Percentiles rank a stretch among this genome's conserved stretches.
These are phyloP conservation scores for Paraphoma chrysanthemicola DNA, from an alignment of 2,329 filamentous ascomycete species.

Conservation along the genomic window DNA sequence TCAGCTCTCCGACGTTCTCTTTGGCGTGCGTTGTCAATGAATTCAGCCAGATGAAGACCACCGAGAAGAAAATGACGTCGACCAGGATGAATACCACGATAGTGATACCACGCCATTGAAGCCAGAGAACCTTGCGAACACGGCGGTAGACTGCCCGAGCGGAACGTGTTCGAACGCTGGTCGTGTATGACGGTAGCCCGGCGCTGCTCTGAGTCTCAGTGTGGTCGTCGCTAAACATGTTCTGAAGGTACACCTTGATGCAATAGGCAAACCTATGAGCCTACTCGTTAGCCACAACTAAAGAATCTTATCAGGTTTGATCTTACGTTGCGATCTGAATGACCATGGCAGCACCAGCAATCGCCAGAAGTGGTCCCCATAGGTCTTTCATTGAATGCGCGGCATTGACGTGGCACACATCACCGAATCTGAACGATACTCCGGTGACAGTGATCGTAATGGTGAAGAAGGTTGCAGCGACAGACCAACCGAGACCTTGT, in stretches of 20 bases:
- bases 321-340: slow-evolving; percentile 84
- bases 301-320: background rate
- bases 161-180: slow-evolving; percentile 79
- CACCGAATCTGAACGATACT: slow-evolving; percentile 91
- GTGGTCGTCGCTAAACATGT: slow-evolving; percentile 74
- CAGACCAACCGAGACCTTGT: slow-evolving; percentile 80
- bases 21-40: slow-evolving; percentile 63
- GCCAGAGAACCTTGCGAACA: slow-evolving; percentile 81
- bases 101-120: slow-evolving; percentile 93
- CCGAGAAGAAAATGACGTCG: slow-evolving; percentile 92
- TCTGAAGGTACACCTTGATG: slow-evolving; percentile 90
- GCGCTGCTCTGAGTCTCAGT: slow-evolving; percentile 70
- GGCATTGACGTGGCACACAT: slow-evolving; percentile 94
- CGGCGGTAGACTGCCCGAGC: slow-evolving; percentile 88
- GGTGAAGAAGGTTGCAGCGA: slow-evolving; percentile 77
- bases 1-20: slow-evolving; percentile 62
- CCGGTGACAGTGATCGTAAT: slow-evolving; percentile 84
- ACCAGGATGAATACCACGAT: slow-evolving; percentile 89
- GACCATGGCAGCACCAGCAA: slow-evolving; percentile 77
- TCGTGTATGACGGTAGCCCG: slow-evolving; percentile 70
- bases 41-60: slow-evolving; percentile 87
- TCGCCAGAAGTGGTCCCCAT: slow-evolving; percentile 86
- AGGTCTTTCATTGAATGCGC: slow-evolving; percentile 81
- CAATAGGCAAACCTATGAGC: slow-evolving; percentile 71
- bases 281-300: slow-evolving; percentile 17